These are phyloP conservation scores for Colletotrichum viniferum DNA, from an alignment of 2,329 filamentous ascomycete genomes.

Conservation along the genomic window DNA sequence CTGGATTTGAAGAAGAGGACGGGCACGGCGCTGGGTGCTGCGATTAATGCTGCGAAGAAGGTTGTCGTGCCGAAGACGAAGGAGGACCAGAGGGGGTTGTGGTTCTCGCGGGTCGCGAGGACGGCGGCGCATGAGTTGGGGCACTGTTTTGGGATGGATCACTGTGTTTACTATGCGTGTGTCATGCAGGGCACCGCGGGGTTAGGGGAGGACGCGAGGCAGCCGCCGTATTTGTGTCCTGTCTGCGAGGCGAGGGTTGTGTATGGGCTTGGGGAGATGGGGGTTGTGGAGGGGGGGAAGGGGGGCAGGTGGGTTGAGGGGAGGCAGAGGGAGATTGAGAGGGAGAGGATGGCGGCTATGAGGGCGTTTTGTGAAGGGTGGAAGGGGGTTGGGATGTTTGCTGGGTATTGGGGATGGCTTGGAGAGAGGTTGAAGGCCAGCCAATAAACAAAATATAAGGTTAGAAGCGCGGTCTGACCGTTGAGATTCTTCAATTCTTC, in stretches of 20 bases:
- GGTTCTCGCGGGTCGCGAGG: slow-evolving; percentile 61
- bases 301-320: slow-evolving; percentile 24
- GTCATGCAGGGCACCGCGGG: slow-evolving; percentile 65
- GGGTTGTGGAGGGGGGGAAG: slow-evolving; percentile 21
- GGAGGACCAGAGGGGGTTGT: slow-evolving; percentile 45
- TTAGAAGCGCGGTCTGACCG: accelerated
- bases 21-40: slow-evolving; percentile 34
- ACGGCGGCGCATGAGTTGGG: slow-evolving; percentile 70
- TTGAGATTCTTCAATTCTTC: too few species aligned
- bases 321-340: not conserved
- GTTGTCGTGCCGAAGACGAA: slow-evolving; percentile 25
- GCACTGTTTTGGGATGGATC: slow-evolving; percentile 69
- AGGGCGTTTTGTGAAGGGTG: slow-evolving; percentile 44
- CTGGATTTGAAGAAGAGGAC: not conserved
- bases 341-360: slow-evolving; percentile 30
- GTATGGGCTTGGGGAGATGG: slow-evolving; percentile 30
- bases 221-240: slow-evolving; percentile 68
- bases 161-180: slow-evolving; percentile 70
- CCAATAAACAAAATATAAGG: accelerated
- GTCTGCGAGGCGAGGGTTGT: slow-evolving; percentile 61
- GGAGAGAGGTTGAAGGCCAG: not conserved
- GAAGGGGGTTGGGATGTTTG: slow-evolving; percentile 47
- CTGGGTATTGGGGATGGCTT: slow-evolving; percentile 50
- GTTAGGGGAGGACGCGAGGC: slow-evolving; percentile 62
- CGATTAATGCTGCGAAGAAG: slow-evolving; percentile 32